phyloP scores from a whole-genome alignment of 2,329 filamentous ascomycete genomes.

The Aspergillaceae sp. region DNA sequence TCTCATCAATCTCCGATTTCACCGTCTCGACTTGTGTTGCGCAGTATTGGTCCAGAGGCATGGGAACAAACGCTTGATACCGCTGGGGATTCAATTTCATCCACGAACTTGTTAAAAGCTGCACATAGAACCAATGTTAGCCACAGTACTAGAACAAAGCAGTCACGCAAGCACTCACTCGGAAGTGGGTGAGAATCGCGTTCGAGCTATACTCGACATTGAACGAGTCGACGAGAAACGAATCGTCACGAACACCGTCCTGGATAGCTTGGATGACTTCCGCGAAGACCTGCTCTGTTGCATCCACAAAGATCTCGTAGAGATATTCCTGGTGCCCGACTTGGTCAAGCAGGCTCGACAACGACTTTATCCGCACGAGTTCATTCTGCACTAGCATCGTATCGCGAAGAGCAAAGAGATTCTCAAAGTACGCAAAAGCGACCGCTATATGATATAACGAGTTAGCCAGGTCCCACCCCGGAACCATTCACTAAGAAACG shows the following conservation, averaged over 20 bases:
- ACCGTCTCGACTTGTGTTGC: slow-evolving; percentile 61
- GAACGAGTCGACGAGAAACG: slow-evolving; percentile 59
- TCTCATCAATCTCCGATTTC: slow-evolving; percentile 78
- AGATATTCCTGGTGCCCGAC: slow-evolving; percentile 61
- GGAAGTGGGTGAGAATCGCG: slow-evolving; percentile 75
- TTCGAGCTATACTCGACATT: slow-evolving; percentile 62
- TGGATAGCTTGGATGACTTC: slow-evolving; percentile 53
- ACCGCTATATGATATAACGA: slow-evolving; percentile 53
- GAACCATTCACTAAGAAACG: background rate
- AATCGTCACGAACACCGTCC: slow-evolving; percentile 46
- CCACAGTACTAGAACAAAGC: background rate
- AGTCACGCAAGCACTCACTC: slow-evolving; percentile 36
- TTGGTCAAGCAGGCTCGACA: slow-evolving; percentile 61
- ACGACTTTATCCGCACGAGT: slow-evolving; percentile 58
- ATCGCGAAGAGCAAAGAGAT: slow-evolving; percentile 61
- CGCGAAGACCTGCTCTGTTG: slow-evolving; percentile 59
- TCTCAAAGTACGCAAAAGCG: slow-evolving; percentile 88
- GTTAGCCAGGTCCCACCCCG: background rate
- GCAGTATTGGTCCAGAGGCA: slow-evolving; percentile 60
- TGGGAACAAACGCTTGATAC: slow-evolving; percentile 65
- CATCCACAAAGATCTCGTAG: slow-evolving; percentile 76
- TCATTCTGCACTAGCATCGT: slow-evolving; percentile 60
- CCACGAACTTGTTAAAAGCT: slow-evolving; percentile 76
- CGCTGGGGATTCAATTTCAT: slow-evolving; percentile 64
- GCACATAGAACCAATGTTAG: slow-evolving; percentile 14